These are phyloP conservation scores for Chaetomium strumarium DNA, from an alignment of 2,329 filamentous ascomycete genomes.

Conservation along the genomic window DNA sequence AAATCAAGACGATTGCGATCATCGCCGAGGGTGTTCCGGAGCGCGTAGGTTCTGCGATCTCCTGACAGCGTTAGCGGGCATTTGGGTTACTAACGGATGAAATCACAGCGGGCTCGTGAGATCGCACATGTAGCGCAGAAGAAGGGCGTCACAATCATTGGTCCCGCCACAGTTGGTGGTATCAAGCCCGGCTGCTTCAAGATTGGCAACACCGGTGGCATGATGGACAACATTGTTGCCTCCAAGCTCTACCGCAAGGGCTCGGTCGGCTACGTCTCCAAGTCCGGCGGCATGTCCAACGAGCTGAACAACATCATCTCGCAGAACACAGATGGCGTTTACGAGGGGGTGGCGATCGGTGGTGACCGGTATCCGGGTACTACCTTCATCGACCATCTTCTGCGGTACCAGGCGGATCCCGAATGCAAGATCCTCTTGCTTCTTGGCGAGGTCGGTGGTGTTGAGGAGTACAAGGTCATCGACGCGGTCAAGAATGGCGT, in stretches of 20 bases:
- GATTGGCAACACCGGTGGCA: constrained; percentile 99
- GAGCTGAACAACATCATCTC: constrained; percentile 99
- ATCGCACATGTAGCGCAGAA: constrained; percentile 94
- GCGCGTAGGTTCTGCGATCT: constrained; percentile 59
- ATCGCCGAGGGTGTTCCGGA: constrained; percentile 99
- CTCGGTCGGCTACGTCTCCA: constrained; percentile 98
- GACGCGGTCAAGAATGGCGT: constrained; percentile 90
- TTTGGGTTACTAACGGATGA: constrained; percentile 25
- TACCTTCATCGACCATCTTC: constrained; percentile 97
- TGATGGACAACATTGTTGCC: constrained; percentile 99
- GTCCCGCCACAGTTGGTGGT: constrained; percentile 94
- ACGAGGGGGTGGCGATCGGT: constrained; percentile 98
- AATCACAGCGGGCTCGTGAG: constrained; percentile 81
- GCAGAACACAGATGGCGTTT: constrained; percentile 93
- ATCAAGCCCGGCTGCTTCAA: constrained; percentile 99
- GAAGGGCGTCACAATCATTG: constrained; percentile 99
- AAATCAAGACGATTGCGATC: constrained; percentile 98
- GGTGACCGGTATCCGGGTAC: constrained; percentile 98
- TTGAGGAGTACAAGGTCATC: constrained; percentile 99
- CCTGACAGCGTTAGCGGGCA: background rate
- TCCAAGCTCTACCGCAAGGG: constrained; percentile 99
- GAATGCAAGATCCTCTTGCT: constrained; percentile 96
- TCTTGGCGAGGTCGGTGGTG: constrained; percentile 97
- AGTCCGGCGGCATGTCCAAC: constrained; percentile 99
- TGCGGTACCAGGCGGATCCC: constrained; percentile 93